These are phyloP conservation scores for Ammopiptanthus mongolicus DNA, from an alignment of 306 rosid genomes.

Conservation along the genomic window DNA sequence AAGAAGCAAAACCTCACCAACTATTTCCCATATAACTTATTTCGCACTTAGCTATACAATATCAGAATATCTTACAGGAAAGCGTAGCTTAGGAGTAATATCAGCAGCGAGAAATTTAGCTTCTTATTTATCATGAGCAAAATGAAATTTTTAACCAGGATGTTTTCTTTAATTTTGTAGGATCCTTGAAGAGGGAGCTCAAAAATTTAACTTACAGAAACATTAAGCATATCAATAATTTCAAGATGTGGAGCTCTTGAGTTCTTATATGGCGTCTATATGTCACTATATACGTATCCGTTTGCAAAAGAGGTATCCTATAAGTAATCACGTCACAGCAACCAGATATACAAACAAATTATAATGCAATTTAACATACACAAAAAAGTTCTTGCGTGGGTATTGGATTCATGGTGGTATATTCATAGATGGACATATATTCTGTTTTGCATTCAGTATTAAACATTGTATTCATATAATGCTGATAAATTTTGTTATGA, in stretches of 20 bases:
- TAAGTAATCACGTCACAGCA: not conserved
- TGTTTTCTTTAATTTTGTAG: conserved; percentile 16
- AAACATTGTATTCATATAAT: not conserved
- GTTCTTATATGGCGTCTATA: not conserved
- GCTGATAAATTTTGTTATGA: not conserved
- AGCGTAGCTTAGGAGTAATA: not conserved
- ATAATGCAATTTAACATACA: not conserved
- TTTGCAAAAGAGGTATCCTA: not conserved
- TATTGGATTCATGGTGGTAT: not conserved
- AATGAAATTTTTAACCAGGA: not conserved
- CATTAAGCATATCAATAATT: not conserved
- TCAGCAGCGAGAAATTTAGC: not conserved
- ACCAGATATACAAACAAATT: not conserved
- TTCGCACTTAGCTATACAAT: not conserved
- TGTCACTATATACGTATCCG: not conserved
- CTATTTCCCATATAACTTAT: not conserved
- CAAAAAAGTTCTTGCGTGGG: not conserved
- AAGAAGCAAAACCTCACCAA: not conserved
- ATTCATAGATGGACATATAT: not conserved
- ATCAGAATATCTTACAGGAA: not conserved
- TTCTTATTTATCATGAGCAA: not conserved
- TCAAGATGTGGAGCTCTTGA: not conserved
- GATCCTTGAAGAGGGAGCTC: not conserved
- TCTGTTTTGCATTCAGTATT: not conserved
- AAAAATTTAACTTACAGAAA: not conserved